phyloP scores from a whole-genome alignment of 2,329 filamentous ascomycete genomes.

The Penicillium sp. region DNA sequence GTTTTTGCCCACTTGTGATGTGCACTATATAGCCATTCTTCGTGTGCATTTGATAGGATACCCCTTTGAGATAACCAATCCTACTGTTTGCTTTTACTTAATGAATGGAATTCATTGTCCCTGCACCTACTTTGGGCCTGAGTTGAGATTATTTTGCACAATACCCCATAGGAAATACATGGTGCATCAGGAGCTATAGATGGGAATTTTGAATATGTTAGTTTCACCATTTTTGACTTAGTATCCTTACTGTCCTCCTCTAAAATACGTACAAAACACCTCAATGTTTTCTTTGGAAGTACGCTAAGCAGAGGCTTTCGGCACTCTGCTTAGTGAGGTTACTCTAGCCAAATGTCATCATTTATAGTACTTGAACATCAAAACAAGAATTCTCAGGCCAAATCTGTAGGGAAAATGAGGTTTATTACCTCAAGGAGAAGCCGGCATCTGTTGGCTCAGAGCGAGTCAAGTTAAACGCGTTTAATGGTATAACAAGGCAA shows the following conservation, averaged over 20 bases:
- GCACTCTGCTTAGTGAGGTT: not conserved
- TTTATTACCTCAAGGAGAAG: not conserved
- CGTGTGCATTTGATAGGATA: conserved; percentile 1
- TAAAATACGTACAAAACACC: not conserved
- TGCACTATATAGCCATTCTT: not conserved
- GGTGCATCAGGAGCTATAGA: not conserved
- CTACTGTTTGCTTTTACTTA: not conserved
- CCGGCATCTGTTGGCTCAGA: too few species aligned
- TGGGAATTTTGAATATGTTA: not conserved
- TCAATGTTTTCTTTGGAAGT: not conserved
- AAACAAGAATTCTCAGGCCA: not conserved
- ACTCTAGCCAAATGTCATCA: not conserved
- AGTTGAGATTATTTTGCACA: too few species aligned
- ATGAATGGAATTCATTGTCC: not conserved
- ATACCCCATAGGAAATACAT: not conserved
- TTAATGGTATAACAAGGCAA: not conserved
- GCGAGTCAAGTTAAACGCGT: not conserved
- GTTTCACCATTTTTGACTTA: not conserved
- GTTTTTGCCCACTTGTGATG: not conserved
- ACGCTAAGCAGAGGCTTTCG: not conserved
- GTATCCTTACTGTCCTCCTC: not conserved
- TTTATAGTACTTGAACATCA: not conserved
- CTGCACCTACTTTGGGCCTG: not conserved
- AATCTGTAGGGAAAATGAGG: not conserved
- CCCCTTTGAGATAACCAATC: conserved; percentile 5